phyloP scores from a whole-genome alignment of 768 basidiomycete genomes.

The Candolleomyces eurysporus region DNA sequence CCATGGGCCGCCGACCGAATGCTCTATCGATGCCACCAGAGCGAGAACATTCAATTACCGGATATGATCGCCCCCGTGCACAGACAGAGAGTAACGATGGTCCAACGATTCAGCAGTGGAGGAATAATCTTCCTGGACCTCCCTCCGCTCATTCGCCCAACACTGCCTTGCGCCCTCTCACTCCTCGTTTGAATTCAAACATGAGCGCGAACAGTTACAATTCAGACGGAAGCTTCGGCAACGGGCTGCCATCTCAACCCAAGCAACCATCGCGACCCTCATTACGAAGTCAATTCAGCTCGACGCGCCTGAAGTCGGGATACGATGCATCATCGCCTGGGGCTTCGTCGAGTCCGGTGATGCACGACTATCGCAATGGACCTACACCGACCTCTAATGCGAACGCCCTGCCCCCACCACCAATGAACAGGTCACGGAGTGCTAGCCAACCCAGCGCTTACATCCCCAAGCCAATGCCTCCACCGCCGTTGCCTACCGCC shows the following conservation, averaged over 20 bases:
- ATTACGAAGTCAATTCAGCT: constrained; percentile 70
- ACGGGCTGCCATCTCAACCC: constrained; percentile 20
- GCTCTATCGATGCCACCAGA: constrained; percentile 60
- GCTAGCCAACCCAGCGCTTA: constrained; percentile 79
- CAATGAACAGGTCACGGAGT: constrained; percentile 62
- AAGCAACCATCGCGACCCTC: constrained; percentile 39
- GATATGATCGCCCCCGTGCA: constrained; percentile 55
- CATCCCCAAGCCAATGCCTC: constrained; percentile 50
- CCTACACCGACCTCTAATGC: constrained; percentile 16
- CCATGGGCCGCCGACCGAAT: constrained; percentile 54
- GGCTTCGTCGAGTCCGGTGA: constrained; percentile 5
- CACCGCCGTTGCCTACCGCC: constrained; percentile 48
- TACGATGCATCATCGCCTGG: constrained; percentile 34
- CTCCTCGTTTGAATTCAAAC: constrained; percentile 47
- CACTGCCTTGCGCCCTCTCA: constrained; percentile 36
- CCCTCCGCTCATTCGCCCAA: constrained; percentile 25
- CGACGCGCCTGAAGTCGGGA: constrained; percentile 51
- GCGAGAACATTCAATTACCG: constrained; percentile 41
- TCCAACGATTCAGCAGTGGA: constrained; percentile 63
- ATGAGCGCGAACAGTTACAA: constrained; percentile 40
- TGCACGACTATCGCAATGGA: constrained; percentile 26
- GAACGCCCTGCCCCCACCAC: constrained; percentile 24
- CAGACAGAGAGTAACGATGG: constrained; percentile 70
- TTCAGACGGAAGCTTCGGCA: constrained; percentile 45
- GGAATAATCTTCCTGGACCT: constrained; percentile 40